Evolutionary conservation across 768 basidiomycete genomes (phyloP).

Genomic region (Psilocybe subaeruginosa): DNA sequence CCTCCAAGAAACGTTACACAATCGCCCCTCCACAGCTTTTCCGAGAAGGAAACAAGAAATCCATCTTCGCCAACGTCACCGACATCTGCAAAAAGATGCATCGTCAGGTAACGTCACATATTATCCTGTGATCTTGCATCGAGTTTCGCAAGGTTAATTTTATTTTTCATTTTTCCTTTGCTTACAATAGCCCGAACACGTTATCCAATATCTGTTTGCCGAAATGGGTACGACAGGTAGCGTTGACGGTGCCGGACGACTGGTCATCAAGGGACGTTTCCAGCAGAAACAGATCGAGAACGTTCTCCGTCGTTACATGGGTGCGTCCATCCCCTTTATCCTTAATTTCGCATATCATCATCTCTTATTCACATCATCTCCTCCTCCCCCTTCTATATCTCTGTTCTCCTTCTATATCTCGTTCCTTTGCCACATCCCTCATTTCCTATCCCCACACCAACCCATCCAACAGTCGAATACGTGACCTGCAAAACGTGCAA

Average conservation of each 20-base stretch:
- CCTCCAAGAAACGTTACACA: constrained; percentile 92
- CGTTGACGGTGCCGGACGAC: constrained; percentile 87
- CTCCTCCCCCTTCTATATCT: neutral
- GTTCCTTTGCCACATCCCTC: too few species aligned
- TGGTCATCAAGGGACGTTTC: constrained; percentile 98
- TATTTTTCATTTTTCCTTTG: neutral
- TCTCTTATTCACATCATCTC: neutral
- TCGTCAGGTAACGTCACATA: constrained; percentile 51
- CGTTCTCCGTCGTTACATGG: constrained; percentile 93
- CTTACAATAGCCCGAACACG: constrained; percentile 81
- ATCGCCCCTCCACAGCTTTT: constrained; percentile 95
- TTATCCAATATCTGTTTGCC: constrained; percentile 95
- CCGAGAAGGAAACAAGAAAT: constrained; percentile 96
- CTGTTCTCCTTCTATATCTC: too few species aligned
- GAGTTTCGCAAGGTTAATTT: too few species aligned
- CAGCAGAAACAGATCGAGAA: constrained; percentile 99
- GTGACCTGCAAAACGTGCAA: constrained; percentile 99
- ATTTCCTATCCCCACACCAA: too few species aligned
- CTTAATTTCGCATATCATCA: neutral
- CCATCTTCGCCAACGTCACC: constrained; percentile 94
- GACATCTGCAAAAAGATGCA: constrained; percentile 99
- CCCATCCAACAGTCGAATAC: constrained; percentile 75
- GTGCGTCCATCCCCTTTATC: constrained; percentile 48
- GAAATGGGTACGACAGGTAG: constrained; percentile 98
- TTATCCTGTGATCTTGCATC: neutral